Evolutionary conservation across 1,139 yeast species (phyloP), one percentile per base, ranked within the genome.

Genomic region (Yamadazyma triangularis): DNA sequence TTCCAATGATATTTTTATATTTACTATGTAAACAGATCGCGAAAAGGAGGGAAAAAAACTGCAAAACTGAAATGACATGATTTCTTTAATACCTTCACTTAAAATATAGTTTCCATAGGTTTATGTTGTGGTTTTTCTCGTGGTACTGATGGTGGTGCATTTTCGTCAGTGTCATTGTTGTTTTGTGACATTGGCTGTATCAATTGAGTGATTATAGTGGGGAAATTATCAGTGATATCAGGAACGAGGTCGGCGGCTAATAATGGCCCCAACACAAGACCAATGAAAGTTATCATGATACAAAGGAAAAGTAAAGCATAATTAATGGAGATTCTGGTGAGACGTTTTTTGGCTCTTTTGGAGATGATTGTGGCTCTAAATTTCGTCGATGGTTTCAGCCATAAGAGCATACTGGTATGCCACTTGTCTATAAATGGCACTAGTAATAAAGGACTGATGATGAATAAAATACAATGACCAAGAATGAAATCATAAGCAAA

Each of bases 401-500:
- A 64, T 35, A 64, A 60, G 12, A 64, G 34, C 58, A 64, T 56
- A 24, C 51, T 35, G 2, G 64, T 49, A 38, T 64, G 71, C 45
- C 56, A 48, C 24, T 47, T 51, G 32, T 64, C 70, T 29, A 82
- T 60, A 40, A 68, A 80, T 0, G 96, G 96, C 4, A 84, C 51
- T 23, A 82, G 56, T 20, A 85, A 53, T 1, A 81, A 27, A 0
- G 94, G 94, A 1, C 74, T 58, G 52, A 85, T 77, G 3, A 67
- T 48, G 35, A 77, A 70, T 28, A 85, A 56, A 10, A 87, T 51
- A 16, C 68, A 50, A 51, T 87, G 95, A 0, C 87, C 80, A 24
- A 84, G 51, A 1, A 79, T 56, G 46, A 83, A 85, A 52, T 87
- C 96, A 23, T 73, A 73, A 0, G 86, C 75, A 56, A 84, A 87